These are phyloP conservation scores for Fraxinus anomala DNA, from an alignment of 257 asterid species.

Conservation along the genomic window DNA sequence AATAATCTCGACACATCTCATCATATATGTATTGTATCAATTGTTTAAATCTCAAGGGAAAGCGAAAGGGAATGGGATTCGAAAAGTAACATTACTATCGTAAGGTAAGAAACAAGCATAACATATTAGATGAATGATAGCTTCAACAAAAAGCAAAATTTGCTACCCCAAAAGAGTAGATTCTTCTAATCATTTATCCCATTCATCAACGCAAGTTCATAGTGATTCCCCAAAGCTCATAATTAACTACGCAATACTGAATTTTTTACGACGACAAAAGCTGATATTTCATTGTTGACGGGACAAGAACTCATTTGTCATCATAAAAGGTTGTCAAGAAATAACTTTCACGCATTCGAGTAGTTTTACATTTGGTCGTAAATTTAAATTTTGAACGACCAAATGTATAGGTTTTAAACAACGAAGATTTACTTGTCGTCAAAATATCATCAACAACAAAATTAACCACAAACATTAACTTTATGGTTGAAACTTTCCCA, in stretches of 20 bases:
- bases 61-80: background rate
- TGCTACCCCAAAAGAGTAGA: background rate
- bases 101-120: conserved; percentile 2
- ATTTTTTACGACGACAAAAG: too few species aligned
- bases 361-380: background rate
- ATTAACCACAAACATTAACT: background rate
- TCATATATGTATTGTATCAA: background rate
- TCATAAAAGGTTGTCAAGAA: background rate
- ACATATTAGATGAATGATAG: background rate
- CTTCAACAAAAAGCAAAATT: conserved; percentile 11
- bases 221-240: background rate
- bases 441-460: too few species aligned
- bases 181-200: background rate
- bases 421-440: background rate
- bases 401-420: background rate
- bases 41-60: background rate
- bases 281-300: background rate
- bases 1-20: background rate
- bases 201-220: background rate
- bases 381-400: background rate
- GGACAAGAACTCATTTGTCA: background rate
- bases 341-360: too few species aligned
- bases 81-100: background rate
- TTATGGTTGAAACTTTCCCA: background rate
- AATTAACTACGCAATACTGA: background rate